Percentiles rank a stretch among this genome's conserved stretches.
These are phyloP conservation scores for Akanthomyces muscarius DNA, from an alignment of 2,329 filamentous ascomycete genomes.

Conservation along the genomic window DNA sequence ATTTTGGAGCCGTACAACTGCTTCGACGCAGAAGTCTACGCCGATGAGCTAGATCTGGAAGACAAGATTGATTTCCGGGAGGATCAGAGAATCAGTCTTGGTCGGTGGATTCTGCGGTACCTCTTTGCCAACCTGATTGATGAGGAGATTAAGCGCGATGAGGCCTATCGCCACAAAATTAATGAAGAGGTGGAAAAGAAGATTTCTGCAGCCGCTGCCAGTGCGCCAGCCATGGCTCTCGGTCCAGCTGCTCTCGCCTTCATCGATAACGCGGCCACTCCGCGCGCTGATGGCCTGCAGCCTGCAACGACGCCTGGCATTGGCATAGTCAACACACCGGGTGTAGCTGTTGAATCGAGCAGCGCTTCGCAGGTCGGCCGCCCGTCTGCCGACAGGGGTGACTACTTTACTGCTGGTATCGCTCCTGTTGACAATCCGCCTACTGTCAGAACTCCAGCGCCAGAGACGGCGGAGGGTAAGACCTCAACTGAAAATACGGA, in stretches of 20 bases:
- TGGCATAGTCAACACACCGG: conserved; percentile 72
- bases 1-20: conserved; percentile 91
- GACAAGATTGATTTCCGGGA: conserved; percentile 79
- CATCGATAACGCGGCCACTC: conserved; percentile 43
- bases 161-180: conserved; percentile 64
- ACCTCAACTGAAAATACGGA: conserved; percentile 47
- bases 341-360: conserved; percentile 39
- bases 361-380: conserved; percentile 53
- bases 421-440: conserved; percentile 44
- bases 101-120: conserved; percentile 93
- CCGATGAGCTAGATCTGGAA: conserved; percentile 75
- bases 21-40: conserved; percentile 96
- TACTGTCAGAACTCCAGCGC: conserved; percentile 27
- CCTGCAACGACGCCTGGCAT: conserved; percentile 70
- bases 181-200: conserved; percentile 60
- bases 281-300: conserved; percentile 61
- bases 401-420: conserved; percentile 72
- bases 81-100: conserved; percentile 93
- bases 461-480: conserved; percentile 46
- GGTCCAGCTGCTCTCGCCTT: conserved; percentile 27
- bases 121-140: conserved; percentile 86
- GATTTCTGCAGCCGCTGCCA: conserved; percentile 49
- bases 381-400: conserved; percentile 60
- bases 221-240: conserved; percentile 58
- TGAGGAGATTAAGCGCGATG: conserved; percentile 82